Evolutionary conservation across 2,329 filamentous ascomycete genomes (phyloP).

Genomic region (Alternaria brassicicola): DNA sequence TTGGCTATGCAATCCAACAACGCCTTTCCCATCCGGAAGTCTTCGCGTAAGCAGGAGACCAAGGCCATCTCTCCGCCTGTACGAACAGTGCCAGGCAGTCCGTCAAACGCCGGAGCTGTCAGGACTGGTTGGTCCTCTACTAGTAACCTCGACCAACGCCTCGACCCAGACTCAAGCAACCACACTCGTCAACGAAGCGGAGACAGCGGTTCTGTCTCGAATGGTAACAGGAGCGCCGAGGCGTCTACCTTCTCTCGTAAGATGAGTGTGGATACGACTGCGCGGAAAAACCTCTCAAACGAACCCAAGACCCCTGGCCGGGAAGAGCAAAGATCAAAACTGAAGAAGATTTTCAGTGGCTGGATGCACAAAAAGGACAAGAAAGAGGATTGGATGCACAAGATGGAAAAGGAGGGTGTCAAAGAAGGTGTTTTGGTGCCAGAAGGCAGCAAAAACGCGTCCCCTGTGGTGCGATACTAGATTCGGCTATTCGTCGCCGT

Average conservation of each 20-base stretch:
- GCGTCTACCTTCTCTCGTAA: slow-evolving; percentile 43
- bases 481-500: neutral
- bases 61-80: slow-evolving; percentile 16
- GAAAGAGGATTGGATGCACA: slow-evolving; percentile 51
- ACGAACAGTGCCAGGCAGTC: slow-evolving; percentile 17
- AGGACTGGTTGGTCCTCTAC: slow-evolving; percentile 37
- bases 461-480: slow-evolving; percentile 46
- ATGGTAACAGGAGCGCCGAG: slow-evolving; percentile 35
- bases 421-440: slow-evolving; percentile 48
- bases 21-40: slow-evolving; percentile 22
- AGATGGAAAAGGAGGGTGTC: slow-evolving; percentile 50
- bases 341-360: slow-evolving; percentile 45
- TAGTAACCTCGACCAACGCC: slow-evolving; percentile 28
- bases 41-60: slow-evolving; percentile 20
- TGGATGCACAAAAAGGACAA: slow-evolving; percentile 49
- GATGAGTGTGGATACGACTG: slow-evolving; percentile 35
- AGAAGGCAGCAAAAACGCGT: slow-evolving; percentile 30
- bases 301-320: slow-evolving; percentile 27
- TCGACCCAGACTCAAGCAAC: slow-evolving; percentile 17
- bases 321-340: slow-evolving; percentile 39
- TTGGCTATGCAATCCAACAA: slow-evolving; percentile 33
- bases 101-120: slow-evolving; percentile 19
- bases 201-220: slow-evolving; percentile 18
- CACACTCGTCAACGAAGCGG: slow-evolving; percentile 26
- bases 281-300: slow-evolving; percentile 16